Conservation (phyloP, 2,329 filamentous ascomycete species). For the Acrodontium crateriforme region DNA sequence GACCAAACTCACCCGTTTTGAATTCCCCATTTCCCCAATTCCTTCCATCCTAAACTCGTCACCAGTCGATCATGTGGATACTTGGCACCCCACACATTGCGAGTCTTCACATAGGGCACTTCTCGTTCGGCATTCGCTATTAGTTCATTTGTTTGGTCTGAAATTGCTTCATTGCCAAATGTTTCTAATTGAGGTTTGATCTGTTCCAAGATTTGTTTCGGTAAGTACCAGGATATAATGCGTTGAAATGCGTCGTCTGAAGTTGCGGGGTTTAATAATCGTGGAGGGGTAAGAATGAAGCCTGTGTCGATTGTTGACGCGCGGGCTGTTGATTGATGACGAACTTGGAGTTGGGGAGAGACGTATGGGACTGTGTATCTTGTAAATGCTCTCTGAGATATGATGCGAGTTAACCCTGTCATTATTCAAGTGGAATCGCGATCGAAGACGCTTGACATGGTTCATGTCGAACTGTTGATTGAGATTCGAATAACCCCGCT, state of each 20-base stretch:
- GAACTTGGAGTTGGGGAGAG: no score
- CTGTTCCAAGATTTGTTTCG: conserved; percentile 23
- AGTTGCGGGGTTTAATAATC: conserved; percentile 5
- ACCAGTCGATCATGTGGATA: conserved; percentile 43
- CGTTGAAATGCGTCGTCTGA: conserved; percentile 6
- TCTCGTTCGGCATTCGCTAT: conserved; percentile 53
- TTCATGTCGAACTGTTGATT: no score
- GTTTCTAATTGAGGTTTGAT: conserved; percentile 22
- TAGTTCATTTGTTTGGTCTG: conserved; percentile 41
- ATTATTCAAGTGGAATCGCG: no score
- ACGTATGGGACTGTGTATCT: no score
- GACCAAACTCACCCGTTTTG: conserved; percentile 26
- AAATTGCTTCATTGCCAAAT: conserved; percentile 41
- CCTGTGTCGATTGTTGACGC: conserved; percentile 8
- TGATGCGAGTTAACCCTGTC: no score
- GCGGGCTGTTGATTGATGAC: conserved; percentile 1
- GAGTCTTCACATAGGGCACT: conserved; percentile 45
- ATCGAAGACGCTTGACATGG: no score
- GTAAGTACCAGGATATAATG: conserved; percentile 27
- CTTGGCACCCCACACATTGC: conserved; percentile 45
- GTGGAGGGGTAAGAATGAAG: conserved; percentile 6
- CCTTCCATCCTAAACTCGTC: conserved; percentile 53
- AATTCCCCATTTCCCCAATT: conserved; percentile 45
- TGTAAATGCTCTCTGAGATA: no score
- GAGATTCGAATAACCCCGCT: no score